Conservation (phyloP, 2,329 filamentous ascomycete genomes). For the Talaromyces albobiverticillius region DNA sequence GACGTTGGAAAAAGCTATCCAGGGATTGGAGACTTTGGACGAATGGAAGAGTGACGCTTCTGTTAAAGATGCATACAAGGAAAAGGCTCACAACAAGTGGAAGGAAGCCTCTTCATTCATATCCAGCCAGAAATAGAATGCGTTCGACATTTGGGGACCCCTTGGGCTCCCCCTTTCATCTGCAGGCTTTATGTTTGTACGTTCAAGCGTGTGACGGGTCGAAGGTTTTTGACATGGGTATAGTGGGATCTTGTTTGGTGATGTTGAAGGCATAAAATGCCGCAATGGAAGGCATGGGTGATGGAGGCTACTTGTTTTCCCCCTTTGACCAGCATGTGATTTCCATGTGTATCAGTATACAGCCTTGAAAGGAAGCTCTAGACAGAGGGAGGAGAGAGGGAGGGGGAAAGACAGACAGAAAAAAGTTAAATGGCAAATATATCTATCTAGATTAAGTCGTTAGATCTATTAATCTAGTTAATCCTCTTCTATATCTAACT, state of each 20-base stretch:
- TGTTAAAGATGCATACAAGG: conserved; percentile 49
- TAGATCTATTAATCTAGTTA: not conserved
- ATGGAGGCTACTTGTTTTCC: not conserved
- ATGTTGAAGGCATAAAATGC: not conserved
- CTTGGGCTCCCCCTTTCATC: not conserved
- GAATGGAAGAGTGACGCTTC: conserved; percentile 51
- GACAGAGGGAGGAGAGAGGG: not conserved
- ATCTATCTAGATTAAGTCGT: not conserved
- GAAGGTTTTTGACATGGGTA: not conserved
- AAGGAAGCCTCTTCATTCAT: conserved; percentile 37
- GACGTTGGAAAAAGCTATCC: conserved; percentile 56
- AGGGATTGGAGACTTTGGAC: conserved; percentile 51
- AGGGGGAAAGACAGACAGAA: not conserved
- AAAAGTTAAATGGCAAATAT: not conserved
- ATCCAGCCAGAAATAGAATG: not conserved
- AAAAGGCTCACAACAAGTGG: conserved; percentile 41
- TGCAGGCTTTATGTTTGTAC: not conserved
- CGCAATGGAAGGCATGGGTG: not conserved
- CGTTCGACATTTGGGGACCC: not conserved
- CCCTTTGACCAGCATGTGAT: not conserved
- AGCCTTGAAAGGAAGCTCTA: not conserved
- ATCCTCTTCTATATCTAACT: conserved; percentile 20
- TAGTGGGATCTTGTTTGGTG: not conserved
- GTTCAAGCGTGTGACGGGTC: not conserved
- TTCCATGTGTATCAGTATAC: not conserved